These are phyloP conservation scores for Saitozyma sp. DNA, from an alignment of 768 basidiomycete genomes.

Conservation along the genomic window DNA sequence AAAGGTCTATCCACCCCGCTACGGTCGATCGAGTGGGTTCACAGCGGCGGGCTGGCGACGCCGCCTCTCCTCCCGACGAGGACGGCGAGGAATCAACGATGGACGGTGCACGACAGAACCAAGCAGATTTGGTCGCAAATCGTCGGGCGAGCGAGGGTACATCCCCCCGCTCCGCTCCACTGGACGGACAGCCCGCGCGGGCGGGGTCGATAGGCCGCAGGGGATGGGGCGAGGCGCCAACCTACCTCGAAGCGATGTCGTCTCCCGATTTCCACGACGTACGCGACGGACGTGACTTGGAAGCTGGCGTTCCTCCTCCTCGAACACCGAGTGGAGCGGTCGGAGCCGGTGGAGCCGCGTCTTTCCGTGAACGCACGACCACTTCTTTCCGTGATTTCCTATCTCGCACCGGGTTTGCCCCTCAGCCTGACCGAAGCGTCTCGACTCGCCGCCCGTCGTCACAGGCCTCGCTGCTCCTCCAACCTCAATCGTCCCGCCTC, in stretches of 20 bases:
- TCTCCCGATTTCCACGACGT: constrained; percentile 12
- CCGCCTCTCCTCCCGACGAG: neutral
- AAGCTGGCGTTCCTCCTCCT: constrained; percentile 16
- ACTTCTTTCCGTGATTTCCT: constrained; percentile 35
- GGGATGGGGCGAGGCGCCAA: constrained; percentile 42
- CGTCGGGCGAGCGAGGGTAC: neutral
- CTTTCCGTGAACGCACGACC: constrained; percentile 24
- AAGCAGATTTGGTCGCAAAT: neutral
- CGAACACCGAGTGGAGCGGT: constrained; percentile 5
- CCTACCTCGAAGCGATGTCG: constrained; percentile 46
- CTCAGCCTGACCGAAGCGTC: no score
- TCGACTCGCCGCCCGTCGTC: constrained; percentile 8
- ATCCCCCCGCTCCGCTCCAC: neutral
- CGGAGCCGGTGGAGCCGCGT: no score
- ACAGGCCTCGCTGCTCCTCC: constrained; percentile 28
- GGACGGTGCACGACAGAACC: constrained; percentile 7
- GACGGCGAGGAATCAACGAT: neutral
- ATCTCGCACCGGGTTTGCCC: constrained; percentile 19
- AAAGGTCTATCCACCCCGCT: neutral
- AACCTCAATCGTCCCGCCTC: constrained; percentile 30
- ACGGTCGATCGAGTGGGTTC: neutral
- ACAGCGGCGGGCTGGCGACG: neutral
- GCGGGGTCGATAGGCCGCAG: constrained; percentile 11
- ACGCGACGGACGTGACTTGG: neutral
- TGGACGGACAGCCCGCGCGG: neutral